A percentile compares a stretch with the other conserved stretches of the same genome.
These are phyloP conservation scores for Cryptococcus hybrid DNA, from an alignment of 1,284 basidiomycete genomes.

Conservation along the genomic window DNA sequence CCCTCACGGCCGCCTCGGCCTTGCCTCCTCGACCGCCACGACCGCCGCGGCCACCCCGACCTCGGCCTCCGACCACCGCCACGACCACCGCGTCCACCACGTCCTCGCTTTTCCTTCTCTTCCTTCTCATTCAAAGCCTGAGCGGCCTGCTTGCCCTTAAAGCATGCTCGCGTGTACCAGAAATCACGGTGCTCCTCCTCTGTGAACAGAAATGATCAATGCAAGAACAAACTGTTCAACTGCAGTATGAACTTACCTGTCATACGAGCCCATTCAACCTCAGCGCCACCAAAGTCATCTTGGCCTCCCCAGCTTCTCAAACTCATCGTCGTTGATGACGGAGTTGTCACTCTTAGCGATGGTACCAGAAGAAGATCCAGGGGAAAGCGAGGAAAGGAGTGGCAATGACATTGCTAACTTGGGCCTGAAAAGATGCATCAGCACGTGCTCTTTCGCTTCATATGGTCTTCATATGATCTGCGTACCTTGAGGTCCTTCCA, in stretches of 20 bases:
- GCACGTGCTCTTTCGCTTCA: background rate
- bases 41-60: constrained; percentile 34
- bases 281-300: constrained; percentile 50
- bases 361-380: constrained; percentile 47
- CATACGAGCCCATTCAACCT: constrained; percentile 42
- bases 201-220: constrained; percentile 9
- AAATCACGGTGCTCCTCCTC: constrained; percentile 70
- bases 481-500: constrained; percentile 55
- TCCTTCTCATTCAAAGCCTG: constrained; percentile 65
- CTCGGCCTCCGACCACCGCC: constrained; percentile 41
- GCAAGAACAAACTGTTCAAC: background rate
- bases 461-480: background rate
- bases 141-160: constrained; percentile 52
- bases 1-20: constrained; percentile 25
- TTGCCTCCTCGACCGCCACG: constrained; percentile 39
- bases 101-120: constrained; percentile 61
- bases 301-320: constrained; percentile 50
- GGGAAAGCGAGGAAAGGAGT: constrained; percentile 43
- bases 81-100: constrained; percentile 46
- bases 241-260: constrained; percentile 23
- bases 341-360: constrained; percentile 51
- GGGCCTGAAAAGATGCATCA: constrained; percentile 12
- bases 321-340: constrained; percentile 51
- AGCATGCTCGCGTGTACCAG: constrained; percentile 67
- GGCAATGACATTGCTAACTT: constrained; percentile 26